phyloP scores from a whole-genome alignment of 352 stramenopile species.

The Globisporangium mamillatum region DNA sequence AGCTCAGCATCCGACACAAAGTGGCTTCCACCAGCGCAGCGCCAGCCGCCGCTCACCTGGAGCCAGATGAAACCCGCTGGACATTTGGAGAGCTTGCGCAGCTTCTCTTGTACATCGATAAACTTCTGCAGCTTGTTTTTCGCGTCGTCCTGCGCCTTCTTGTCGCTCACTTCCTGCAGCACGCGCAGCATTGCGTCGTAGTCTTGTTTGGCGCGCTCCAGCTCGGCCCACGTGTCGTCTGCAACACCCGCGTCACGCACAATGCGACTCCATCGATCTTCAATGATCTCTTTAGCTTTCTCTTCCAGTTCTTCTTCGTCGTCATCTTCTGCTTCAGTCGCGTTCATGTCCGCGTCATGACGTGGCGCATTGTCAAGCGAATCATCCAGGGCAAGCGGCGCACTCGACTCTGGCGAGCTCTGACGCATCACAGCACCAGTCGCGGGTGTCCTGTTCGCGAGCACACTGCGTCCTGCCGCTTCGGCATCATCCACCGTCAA shows the following conservation, averaged over 20 bases:
- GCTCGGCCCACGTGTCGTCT: slow-evolving; percentile 62
- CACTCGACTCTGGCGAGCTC: not conserved
- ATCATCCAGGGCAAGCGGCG: slow-evolving; percentile 5
- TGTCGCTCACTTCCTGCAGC: slow-evolving; percentile 14
- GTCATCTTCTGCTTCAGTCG: slow-evolving; percentile 18
- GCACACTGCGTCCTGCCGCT: slow-evolving; percentile 29
- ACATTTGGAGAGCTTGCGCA: slow-evolving; percentile 63
- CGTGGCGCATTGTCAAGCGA: slow-evolving; percentile 11
- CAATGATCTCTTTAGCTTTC: slow-evolving; percentile 12
- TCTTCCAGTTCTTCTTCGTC: slow-evolving; percentile 18
- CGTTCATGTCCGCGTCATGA: not conserved
- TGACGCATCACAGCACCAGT: slow-evolving; percentile 28
- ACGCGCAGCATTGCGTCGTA: slow-evolving; percentile 40
- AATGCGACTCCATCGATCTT: slow-evolving; percentile 15
- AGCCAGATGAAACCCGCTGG: slow-evolving; percentile 67
- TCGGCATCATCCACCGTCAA: slow-evolving; percentile 46
- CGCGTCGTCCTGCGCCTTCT: slow-evolving; percentile 17
- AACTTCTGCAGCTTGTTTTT: slow-evolving; percentile 34
- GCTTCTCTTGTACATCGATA: slow-evolving; percentile 44
- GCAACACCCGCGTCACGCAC: slow-evolving; percentile 52
- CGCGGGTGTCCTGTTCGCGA: slow-evolving; percentile 41
- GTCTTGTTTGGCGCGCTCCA: slow-evolving; percentile 56
- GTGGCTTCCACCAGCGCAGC: slow-evolving; percentile 75
- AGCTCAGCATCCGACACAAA: slow-evolving; percentile 69
- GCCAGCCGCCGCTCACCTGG: slow-evolving; percentile 58